Conservation (phyloP, 2,329 filamentous ascomycete species). For the Fusarium agapanthi region DNA sequence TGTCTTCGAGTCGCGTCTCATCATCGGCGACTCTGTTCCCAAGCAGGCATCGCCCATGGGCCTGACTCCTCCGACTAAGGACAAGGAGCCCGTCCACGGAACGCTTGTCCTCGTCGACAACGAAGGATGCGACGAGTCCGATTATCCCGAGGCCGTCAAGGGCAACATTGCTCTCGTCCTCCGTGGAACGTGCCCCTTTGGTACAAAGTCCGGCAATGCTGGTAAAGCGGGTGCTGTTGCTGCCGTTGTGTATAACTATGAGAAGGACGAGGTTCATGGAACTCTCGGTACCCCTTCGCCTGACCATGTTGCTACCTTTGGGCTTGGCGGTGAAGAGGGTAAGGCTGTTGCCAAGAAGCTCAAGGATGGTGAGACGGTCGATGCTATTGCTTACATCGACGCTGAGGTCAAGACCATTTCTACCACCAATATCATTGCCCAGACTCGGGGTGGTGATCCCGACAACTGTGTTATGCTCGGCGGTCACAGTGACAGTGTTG, state of each 20-base stretch:
- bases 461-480: slow-evolving; percentile 73
- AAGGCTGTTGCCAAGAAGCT: slow-evolving; percentile 64
- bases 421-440: slow-evolving; percentile 70
- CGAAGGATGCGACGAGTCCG: slow-evolving; percentile 68
- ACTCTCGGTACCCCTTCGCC: slow-evolving; percentile 71
- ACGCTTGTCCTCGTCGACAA: slow-evolving; percentile 68
- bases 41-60: slow-evolving; percentile 65
- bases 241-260: slow-evolving; percentile 79
- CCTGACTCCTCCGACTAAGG: slow-evolving; percentile 71
- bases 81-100: slow-evolving; percentile 67
- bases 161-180: slow-evolving; percentile 76
- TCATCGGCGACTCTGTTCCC: slow-evolving; percentile 62
- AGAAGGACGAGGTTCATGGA: slow-evolving; percentile 68
- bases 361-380: slow-evolving; percentile 57
- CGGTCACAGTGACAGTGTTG: slow-evolving; percentile 70
- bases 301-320: slow-evolving; percentile 73
- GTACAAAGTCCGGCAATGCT: slow-evolving; percentile 73
- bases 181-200: slow-evolving; percentile 77
- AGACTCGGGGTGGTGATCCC: slow-evolving; percentile 66
- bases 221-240: slow-evolving; percentile 75
- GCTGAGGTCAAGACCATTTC: slow-evolving; percentile 61
- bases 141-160: slow-evolving; percentile 67
- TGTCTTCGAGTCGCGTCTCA: slow-evolving; percentile 66
- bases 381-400: slow-evolving; percentile 68
- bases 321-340: slow-evolving; percentile 69